phyloP scores from a whole-genome alignment of 371 early-diverging fungal genomes.

The Lichtheimia ramosa region DNA sequence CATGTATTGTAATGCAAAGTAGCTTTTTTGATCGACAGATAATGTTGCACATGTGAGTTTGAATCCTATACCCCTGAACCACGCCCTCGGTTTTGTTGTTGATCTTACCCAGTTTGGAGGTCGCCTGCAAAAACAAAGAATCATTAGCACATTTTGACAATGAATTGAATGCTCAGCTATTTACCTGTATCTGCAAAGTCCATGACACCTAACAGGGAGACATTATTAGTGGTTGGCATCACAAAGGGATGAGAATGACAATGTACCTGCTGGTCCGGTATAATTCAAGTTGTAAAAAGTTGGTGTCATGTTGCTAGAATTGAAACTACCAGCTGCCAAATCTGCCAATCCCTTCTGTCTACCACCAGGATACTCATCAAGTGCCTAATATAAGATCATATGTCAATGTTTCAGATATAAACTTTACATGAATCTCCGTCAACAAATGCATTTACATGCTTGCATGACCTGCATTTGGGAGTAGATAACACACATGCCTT shows the following conservation, averaged over 20 bases:
- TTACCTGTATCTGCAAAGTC: constrained; percentile 20
- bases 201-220: constrained; percentile 8
- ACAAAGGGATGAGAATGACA: not conserved
- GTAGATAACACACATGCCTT: constrained; percentile 18
- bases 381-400: constrained; percentile 18
- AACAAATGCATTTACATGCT: too few species aligned
- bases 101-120: constrained; percentile 17
- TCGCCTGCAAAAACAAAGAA: constrained; percentile 8
- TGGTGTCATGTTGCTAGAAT: constrained; percentile 38
- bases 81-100: not conserved
- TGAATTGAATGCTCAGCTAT: too few species aligned
- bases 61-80: not conserved
- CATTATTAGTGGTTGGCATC: not conserved
- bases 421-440: not conserved
- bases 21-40: constrained; percentile 11
- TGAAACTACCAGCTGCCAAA: constrained; percentile 21
- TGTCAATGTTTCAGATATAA: too few species aligned
- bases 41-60: not conserved
- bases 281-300: constrained; percentile 38
- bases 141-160: too few species aligned
- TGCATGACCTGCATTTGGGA: too few species aligned
- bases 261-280: constrained; percentile 45
- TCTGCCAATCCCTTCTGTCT: constrained; percentile 27
- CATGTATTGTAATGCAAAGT: constrained; percentile 29
- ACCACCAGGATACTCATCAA: constrained; percentile 38